Evolutionary conservation across 768 basidiomycete species (phyloP).

Genomic region (Psilocybe azurescens): DNA sequence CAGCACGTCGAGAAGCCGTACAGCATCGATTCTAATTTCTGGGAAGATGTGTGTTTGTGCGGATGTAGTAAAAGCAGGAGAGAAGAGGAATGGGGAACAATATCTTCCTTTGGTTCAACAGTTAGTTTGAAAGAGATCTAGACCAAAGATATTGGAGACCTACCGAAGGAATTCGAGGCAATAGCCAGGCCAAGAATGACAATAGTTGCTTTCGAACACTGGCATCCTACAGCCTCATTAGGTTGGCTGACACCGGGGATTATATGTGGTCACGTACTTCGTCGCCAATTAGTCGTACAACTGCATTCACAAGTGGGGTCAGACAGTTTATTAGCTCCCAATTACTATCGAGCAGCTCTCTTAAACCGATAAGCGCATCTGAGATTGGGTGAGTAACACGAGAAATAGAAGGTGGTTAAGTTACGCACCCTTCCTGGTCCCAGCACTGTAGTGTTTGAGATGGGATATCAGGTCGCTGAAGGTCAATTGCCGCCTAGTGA

Average conservation of each 20-base stretch:
- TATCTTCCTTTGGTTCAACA: conserved; percentile 53
- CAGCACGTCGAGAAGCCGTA: conserved; percentile 78
- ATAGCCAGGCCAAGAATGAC: conserved; percentile 73
- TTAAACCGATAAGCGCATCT: conserved; percentile 79
- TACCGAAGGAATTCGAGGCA: conserved; percentile 67
- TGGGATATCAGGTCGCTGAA: conserved; percentile 80
- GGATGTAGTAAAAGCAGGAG: conserved; percentile 84
- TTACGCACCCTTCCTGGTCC: conserved; percentile 72
- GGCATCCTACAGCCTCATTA: conserved; percentile 63
- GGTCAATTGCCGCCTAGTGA: conserved; percentile 76
- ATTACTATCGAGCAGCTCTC: conserved; percentile 72
- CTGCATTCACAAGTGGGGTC: conserved; percentile 58
- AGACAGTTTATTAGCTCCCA: conserved; percentile 59
- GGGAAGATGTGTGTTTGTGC: conserved; percentile 96
- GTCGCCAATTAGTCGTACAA: conserved; percentile 78
- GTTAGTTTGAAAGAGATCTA: not conserved
- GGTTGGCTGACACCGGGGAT: not conserved
- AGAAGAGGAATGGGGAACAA: conserved; percentile 75
- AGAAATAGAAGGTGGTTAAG: not conserved
- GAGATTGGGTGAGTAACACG: not conserved
- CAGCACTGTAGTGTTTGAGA: conserved; percentile 82
- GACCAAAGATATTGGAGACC: conserved; percentile 16
- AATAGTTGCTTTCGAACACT: conserved; percentile 77
- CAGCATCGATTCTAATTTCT: conserved; percentile 90
- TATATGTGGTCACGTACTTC: conserved; percentile 56